phyloP scores from a whole-genome alignment of 495 filamentous ascomycete species.

The Penicillium lagena region DNA sequence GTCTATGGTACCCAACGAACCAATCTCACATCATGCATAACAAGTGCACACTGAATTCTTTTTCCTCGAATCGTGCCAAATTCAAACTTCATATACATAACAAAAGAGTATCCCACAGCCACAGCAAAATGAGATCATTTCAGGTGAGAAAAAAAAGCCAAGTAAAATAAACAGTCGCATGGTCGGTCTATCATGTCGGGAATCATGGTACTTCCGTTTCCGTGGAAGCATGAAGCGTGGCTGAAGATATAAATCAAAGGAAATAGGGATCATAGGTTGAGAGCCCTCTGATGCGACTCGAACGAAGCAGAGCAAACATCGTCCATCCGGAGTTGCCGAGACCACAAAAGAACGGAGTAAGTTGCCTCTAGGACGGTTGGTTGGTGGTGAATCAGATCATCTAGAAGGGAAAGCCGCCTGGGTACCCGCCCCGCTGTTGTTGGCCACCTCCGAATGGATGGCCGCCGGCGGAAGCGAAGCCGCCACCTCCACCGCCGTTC shows the following conservation, averaged over 20 bases:
- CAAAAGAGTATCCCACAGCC: too few species aligned
- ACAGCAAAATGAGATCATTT: not conserved
- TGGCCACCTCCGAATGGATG: constrained; percentile 33
- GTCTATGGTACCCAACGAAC: too few species aligned
- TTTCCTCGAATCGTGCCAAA: too few species aligned
- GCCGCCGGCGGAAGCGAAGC: constrained; percentile 39
- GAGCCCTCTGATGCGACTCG: too few species aligned
- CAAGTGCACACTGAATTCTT: too few species aligned
- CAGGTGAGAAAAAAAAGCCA: not conserved
- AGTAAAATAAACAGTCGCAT: not conserved
- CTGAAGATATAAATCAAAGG: constrained; percentile 11
- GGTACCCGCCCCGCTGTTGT: constrained; percentile 25
- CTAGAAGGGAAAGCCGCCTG: constrained; percentile 37
- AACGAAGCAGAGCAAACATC: too few species aligned
- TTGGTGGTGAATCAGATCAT: not conserved
- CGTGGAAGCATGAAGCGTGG: constrained; percentile 2
- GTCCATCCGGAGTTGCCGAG: too few species aligned
- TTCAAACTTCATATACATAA: too few species aligned
- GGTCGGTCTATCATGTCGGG: constrained; percentile 6
- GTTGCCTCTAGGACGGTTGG: not conserved
- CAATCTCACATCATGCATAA: too few species aligned
- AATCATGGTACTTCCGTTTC: constrained; percentile 7
- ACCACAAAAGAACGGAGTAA: too few species aligned
- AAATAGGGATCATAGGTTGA: not conserved
- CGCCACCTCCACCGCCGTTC: constrained; percentile 35